Percentiles rank a stretch among this genome's conserved stretches.
Conservation (phyloP, 192 early-diverging fungal genomes). For the Blastocladiella britannica region DNA sequence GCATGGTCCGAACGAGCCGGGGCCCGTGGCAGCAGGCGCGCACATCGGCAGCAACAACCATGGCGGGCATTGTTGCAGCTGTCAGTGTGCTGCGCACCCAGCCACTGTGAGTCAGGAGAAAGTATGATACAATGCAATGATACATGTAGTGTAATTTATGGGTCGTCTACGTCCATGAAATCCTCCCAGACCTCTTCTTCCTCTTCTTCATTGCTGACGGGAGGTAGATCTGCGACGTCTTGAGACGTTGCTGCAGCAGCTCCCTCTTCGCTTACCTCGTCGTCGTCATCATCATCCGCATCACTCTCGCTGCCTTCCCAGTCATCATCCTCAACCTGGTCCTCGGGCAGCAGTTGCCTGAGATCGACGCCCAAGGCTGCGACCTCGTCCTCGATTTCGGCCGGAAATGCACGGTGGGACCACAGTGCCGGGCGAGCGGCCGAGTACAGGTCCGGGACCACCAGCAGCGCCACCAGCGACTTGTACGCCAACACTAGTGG, state of each 20-base stretch:
- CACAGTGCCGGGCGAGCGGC: neutral
- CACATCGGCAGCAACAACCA: neutral
- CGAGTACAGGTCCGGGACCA: neutral
- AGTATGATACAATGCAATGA: neutral
- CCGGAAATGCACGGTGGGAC: neutral
- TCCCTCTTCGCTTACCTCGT: too few species aligned
- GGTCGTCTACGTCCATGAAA: neutral
- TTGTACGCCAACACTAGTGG: neutral
- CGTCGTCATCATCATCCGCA: neutral
- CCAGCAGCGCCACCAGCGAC: neutral
- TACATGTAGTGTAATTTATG: neutral
- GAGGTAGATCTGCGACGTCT: too few species aligned
- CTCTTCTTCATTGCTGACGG: neutral
- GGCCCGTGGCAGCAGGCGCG: neutral
- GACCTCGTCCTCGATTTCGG: neutral
- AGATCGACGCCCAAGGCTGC: neutral
- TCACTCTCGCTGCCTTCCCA: neutral
- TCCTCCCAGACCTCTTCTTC: neutral
- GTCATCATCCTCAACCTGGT: neutral
- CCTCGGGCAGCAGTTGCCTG: neutral
- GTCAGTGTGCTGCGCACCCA: too few species aligned
- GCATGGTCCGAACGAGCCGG: neutral
- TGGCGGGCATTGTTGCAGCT: neutral
- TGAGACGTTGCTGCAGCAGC: too few species aligned
- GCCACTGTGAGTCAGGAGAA: neutral